Base-by-base conservation (phyloP, 2,329 filamentous ascomycete genomes). In the Hymenoscyphus fructigenus region DNA sequence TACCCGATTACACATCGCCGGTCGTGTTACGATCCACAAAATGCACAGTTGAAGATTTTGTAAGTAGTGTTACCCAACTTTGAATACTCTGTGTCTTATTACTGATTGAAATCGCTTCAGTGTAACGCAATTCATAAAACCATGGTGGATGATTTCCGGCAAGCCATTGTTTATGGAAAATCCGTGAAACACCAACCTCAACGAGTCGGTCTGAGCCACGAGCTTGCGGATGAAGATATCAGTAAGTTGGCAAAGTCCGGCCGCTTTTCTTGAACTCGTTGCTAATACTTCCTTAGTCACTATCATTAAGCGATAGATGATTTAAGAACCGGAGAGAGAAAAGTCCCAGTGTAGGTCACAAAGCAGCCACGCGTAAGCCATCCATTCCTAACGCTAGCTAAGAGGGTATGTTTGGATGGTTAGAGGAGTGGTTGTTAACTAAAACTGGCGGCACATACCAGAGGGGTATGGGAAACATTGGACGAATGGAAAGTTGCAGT, bases 111-210 rank as follows among this genome's bases (percentile, higher is more conserved):
- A 61, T 63, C n/a, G 7, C 26, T 26, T 2, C 75, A 97, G 93
- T 99, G 95, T 81, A 97, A 97, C 80, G 86, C 92, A 71, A 99
- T 99, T 77, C 95, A 99, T 81, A 92, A 95, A 77, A 96, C 88
- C 64, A 98, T 99, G 76, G 85, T 95, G 64, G 95, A 99, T 73
- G 90, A 97, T 73, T 99, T 99, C 84, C 96, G 94, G 80, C 87
- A 89, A 67, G 95, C 95, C 62, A 90, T 99, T 76, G 95, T 99
- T 53, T 99, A 98, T 78, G 95, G 95, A 72, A 95, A 94, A 78
- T 97, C 93, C 63, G 94, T 98, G 72, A 98, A 98, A 84, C 95
- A 99, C 81, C 95, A 98, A 80, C 95, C 95, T 70, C 95, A 99
- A 81, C 88, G 93, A 75, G 95, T 98, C 68, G 95, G 95, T 59